Conservation (phyloP, 2,329 filamentous ascomycete species). For the Cladosporium sp. region DNA sequence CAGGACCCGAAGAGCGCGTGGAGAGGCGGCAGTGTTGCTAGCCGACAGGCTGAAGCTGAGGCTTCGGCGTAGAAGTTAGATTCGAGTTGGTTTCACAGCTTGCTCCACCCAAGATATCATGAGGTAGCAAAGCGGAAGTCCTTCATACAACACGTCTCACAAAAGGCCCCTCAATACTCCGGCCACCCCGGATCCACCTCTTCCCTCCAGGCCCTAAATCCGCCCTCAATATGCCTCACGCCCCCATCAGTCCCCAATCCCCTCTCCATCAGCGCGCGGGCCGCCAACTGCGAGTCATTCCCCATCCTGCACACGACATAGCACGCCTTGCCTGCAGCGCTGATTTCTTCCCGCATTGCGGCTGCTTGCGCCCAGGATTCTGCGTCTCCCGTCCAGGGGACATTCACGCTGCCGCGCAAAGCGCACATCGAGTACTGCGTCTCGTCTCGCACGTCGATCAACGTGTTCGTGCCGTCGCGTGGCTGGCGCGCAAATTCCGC, state of each 20-base stretch:
- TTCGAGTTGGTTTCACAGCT: background rate
- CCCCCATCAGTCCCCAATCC: constrained; percentile 47
- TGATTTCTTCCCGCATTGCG: background rate
- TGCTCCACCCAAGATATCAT: background rate
- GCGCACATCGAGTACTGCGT: constrained; percentile 82
- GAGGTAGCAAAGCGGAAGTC: background rate
- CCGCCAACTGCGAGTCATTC: constrained; percentile 70
- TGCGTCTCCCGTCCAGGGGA: constrained; percentile 57
- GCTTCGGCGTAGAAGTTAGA: constrained; percentile 30
- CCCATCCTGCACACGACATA: constrained; percentile 66
- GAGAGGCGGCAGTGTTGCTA: constrained; percentile 54
- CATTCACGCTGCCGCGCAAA: constrained; percentile 71
- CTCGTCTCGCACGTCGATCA: constrained; percentile 79
- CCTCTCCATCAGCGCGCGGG: constrained; percentile 58
- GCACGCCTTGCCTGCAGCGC: constrained; percentile 31
- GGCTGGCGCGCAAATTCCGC: constrained; percentile 47
- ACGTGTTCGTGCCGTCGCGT: constrained; percentile 31
- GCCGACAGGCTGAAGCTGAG: constrained; percentile 48
- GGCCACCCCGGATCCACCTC: constrained; percentile 57
- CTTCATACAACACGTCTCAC: background rate
- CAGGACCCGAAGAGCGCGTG: constrained; percentile 56
- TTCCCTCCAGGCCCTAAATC: constrained; percentile 65
- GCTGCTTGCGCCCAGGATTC: constrained; percentile 18
- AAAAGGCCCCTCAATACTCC: constrained; percentile 42
- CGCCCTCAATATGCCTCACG: constrained; percentile 66